phyloP scores from a whole-genome alignment of 495 filamentous ascomycete genomes.

The Penicillium odoratum region DNA sequence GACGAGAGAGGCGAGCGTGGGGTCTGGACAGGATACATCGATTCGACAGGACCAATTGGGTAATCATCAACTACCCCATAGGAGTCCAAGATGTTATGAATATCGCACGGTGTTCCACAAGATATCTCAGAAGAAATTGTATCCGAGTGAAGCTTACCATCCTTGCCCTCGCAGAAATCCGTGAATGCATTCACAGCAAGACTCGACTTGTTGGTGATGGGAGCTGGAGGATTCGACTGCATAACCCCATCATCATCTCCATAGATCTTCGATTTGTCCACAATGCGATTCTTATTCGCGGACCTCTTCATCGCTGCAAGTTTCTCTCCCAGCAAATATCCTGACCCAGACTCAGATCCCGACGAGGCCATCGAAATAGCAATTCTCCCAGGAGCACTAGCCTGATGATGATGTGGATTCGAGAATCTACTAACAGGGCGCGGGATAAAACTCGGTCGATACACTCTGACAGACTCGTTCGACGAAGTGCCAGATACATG shows the following conservation, averaged over 20 bases:
- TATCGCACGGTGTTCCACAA: constrained; percentile 16
- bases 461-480: not conserved
- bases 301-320: not conserved
- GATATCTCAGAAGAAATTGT: constrained; percentile 16
- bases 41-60: not conserved
- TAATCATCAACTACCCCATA: not conserved
- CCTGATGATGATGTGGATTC: not conserved
- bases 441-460: constrained; percentile 14
- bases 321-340: not conserved
- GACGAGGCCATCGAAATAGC: not conserved
- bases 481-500: not conserved
- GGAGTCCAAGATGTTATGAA: not conserved
- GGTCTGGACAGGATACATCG: not conserved
- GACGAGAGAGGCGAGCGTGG: not conserved
- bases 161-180: not conserved
- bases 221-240: not conserved
- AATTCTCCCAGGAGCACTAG: not conserved
- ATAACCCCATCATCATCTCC: not conserved
- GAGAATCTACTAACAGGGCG: constrained; percentile 6
- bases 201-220: not conserved
- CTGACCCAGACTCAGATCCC: not conserved
- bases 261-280: not conserved
- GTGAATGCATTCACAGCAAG: not conserved
- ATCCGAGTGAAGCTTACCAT: not conserved
- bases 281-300: not conserved